These are phyloP conservation scores for Miscanthus lutarioriparius DNA, from an alignment of 176 grass and related monocot genomes.

Conservation along the genomic window DNA sequence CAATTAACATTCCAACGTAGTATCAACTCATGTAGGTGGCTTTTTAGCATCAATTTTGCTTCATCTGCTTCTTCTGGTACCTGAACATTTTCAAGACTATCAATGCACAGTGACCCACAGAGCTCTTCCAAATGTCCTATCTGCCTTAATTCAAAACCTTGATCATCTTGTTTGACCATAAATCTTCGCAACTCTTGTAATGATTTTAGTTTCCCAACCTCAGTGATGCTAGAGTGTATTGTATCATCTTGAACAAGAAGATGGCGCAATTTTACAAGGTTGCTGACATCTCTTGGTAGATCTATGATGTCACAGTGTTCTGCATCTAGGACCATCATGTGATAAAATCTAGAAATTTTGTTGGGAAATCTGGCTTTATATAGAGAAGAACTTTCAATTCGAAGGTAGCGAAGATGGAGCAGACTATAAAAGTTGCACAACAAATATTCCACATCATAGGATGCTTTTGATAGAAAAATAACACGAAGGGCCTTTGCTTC, in stretches of 20 bases:
- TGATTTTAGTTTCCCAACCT: not conserved
- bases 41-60: not conserved
- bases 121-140: not conserved
- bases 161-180: not conserved
- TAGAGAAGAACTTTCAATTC: accelerated
- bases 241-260: not conserved
- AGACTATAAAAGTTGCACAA: not conserved
- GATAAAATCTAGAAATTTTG: constrained; percentile 5
- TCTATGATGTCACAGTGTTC: accelerated
- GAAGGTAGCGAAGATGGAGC: constrained; percentile 1
- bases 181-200: constrained; percentile 1
- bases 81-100: not conserved
- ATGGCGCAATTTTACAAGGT: not conserved
- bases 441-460: not conserved
- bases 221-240: not conserved
- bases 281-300: not conserved
- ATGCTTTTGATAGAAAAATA: not conserved
- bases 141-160: not conserved
- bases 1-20: accelerated
- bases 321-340: not conserved
- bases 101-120: not conserved
- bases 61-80: not conserved
- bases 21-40: too few relatives aligned
- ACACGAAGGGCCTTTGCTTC: not conserved
- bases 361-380: not conserved